Conservation (phyloP, 768 basidiomycete genomes). For the Pleurotus sapidus region DNA sequence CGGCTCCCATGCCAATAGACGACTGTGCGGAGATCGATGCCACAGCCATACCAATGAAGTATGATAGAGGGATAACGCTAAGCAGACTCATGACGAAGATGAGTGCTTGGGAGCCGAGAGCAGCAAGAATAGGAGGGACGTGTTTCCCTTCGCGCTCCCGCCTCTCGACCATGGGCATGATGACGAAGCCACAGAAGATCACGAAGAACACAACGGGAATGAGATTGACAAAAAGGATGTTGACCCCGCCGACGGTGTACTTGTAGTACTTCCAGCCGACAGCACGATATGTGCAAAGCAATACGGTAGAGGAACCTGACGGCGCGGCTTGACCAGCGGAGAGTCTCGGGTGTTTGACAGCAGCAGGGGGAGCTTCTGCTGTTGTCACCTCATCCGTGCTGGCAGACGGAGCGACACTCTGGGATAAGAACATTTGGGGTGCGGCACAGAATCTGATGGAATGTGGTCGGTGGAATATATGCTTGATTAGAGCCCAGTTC, state of each 20-base stretch:
- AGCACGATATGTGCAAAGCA: slow-evolving; percentile 94
- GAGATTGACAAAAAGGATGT: slow-evolving; percentile 97
- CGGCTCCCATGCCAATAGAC: slow-evolving; percentile 98
- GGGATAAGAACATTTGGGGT: slow-evolving; percentile 62
- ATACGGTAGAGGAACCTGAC: slow-evolving; percentile 71
- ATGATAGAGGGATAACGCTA: slow-evolving; percentile 94
- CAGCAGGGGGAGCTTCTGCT: slow-evolving; percentile 40
- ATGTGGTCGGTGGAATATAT: slow-evolving; percentile 76
- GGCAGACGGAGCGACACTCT: slow-evolving; percentile 19
- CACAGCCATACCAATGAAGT: slow-evolving; percentile 99
- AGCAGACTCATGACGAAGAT: slow-evolving; percentile 85
- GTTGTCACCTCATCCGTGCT: slow-evolving; percentile 20
- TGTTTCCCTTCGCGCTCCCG: slow-evolving; percentile 49
- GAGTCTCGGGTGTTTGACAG: slow-evolving; percentile 71
- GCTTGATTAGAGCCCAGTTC: slow-evolving; percentile 89
- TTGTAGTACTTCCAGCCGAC: slow-evolving; percentile 94
- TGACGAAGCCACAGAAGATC: slow-evolving; percentile 87
- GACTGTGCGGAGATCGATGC: slow-evolving; percentile 98
- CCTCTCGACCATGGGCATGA: slow-evolving; percentile 69
- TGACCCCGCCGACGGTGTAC: slow-evolving; percentile 97
- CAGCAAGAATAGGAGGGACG: slow-evolving; percentile 61
- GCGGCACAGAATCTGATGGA: slow-evolving; percentile 92
- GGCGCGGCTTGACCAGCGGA: slow-evolving; percentile 90
- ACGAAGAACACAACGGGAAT: slow-evolving; percentile 92
- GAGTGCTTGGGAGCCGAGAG: slow-evolving; percentile 70